Evolutionary conservation across 2,329 filamentous ascomycete species (phyloP).

Genomic region (Penicillium brevicompactum): DNA sequence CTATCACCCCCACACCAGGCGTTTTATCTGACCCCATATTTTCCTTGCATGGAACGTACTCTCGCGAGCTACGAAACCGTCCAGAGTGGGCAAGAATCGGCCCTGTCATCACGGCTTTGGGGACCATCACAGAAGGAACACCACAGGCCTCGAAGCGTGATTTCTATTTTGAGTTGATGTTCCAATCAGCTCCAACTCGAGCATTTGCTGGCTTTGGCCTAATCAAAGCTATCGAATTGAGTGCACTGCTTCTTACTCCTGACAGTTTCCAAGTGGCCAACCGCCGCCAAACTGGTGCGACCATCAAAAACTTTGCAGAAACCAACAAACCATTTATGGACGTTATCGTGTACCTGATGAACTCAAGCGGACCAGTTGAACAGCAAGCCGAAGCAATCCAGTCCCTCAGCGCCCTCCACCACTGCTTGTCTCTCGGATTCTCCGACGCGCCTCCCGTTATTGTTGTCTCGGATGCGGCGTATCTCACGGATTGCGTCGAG

Average conservation of each 20-base stretch:
- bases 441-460: background rate
- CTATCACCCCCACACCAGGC: background rate
- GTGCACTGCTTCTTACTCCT: background rate
- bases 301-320: background rate
- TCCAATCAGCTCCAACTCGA: background rate
- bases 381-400: background rate
- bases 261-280: background rate
- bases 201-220: background rate
- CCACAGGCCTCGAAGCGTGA: background rate
- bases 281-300: background rate
- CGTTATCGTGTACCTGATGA: constrained; percentile 1
- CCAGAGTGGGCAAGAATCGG: background rate
- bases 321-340: background rate
- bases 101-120: background rate
- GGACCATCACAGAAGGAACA: background rate
- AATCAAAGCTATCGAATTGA: background rate
- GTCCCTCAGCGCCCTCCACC: constrained; percentile 1
- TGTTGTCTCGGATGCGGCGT: constrained; percentile 3
- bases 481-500: constrained; percentile 1
- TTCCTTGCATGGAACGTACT: background rate
- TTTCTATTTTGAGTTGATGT: background rate
- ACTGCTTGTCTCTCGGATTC: constrained; percentile 1
- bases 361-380: background rate
- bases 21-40: background rate
- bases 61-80: background rate